Evolutionary conservation across 1,139 yeast species (phyloP), one percentile per base, ranked within the genome.

Genomic region (Geotrichum citri-aurantii): DNA sequence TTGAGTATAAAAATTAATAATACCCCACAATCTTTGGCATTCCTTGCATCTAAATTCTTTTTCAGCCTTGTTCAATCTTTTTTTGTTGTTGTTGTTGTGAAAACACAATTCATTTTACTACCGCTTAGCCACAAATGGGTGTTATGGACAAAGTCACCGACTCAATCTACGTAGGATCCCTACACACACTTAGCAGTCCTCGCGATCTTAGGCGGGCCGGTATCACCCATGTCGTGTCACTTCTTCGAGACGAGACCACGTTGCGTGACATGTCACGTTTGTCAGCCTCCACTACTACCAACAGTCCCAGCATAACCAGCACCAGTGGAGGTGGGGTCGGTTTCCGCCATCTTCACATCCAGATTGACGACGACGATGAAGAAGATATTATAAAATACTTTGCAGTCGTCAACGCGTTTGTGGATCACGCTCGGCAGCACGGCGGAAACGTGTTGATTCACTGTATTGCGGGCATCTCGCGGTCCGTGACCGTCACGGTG

Each of bases 381-480:
- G 81, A 85, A 29, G 85, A 92, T 64, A 78, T 93, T 14, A 70
- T 91, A 60, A 81, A 82, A 58, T 77, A 80, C 63, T 79, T 93
- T 59, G 79, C 80, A 12, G 79, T 79, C 52, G 77, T 88, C 1
- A 86, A 85, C 66, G 73, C 73, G 12, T 90, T 88, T 70, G 86
- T 93, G 10, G 86, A 86, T 51, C 66, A 71, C 1, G 90, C 91
- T 0, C 74, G 88, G 44, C 79, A 57, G 14, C 48, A 52, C 1
- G 66, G 66, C 42, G 23, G 23, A 10, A 49, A 27, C n/a, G 69
- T 74, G 2, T 66, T 76, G 19, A 75, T 77, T 19, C 79, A 75
- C 61, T 77, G 74, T 62, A 89, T 91, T 59, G 97, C 96, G 33
- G 99, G 99, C 1, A 81, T 84, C 29, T 88, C 96, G 1, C 76